Conservation (phyloP, 1,284 basidiomycete genomes). For the Boletus hoseneyae region DNA sequence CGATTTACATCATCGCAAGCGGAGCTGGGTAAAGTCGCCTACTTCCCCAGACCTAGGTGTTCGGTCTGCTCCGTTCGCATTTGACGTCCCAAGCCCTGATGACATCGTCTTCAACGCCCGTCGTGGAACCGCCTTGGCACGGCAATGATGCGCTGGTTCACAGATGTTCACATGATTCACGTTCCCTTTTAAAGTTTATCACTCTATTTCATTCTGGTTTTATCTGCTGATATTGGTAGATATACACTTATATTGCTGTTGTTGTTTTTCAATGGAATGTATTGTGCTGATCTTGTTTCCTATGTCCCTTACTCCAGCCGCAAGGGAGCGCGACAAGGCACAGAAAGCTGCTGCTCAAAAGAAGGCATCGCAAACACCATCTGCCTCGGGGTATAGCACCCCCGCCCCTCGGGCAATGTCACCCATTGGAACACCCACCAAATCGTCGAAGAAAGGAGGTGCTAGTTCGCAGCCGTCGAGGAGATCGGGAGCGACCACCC, state of each 20-base stretch:
- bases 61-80: conserved; percentile 51
- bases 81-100: conserved; percentile 84
- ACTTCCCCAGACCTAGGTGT: conserved; percentile 24
- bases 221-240: conserved; percentile 35
- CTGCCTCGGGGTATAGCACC: conserved; percentile 32
- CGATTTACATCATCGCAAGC: conserved; percentile 12
- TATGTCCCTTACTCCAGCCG: conserved; percentile 49
- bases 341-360: conserved; percentile 51
- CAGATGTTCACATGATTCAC: conserved; percentile 26
- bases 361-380: conserved; percentile 36
- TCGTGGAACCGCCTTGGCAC: conserved; percentile 61
- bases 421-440: conserved; percentile 33
- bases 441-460: conserved; percentile 36
- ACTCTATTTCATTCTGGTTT: conserved; percentile 30
- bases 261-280: conserved; percentile 35
- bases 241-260: conserved; percentile 39
- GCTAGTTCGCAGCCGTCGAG: conserved; percentile 39
- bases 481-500: conserved; percentile 25
- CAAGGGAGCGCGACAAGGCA: conserved; percentile 73
- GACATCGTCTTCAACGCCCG: conserved; percentile 80
- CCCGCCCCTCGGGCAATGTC: conserved; percentile 44
- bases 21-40: conserved; percentile 6
- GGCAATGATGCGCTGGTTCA: conserved; percentile 32
- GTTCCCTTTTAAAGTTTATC: conserved; percentile 19
- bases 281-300: conserved; percentile 41